Percentiles rank a stretch among this genome's conserved stretches.
Conservation (phyloP, 805 yeast genomes). For the Kodamaea fukazawae region DNA sequence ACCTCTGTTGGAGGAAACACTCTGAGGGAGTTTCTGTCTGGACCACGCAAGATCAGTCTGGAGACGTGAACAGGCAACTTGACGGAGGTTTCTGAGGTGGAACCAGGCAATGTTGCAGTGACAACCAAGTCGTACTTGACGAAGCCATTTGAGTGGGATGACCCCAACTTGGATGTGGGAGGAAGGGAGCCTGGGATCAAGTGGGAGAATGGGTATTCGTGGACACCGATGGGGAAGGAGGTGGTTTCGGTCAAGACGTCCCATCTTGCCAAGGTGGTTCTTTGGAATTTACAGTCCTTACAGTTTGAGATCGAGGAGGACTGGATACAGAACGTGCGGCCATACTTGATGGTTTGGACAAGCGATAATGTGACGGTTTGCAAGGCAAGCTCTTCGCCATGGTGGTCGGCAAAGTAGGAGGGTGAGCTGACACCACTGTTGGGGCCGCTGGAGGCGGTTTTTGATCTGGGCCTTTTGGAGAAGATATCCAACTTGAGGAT, state of each 20-base stretch:
- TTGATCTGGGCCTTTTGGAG: slow-evolving; percentile 1
- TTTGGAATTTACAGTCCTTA: slow-evolving; percentile 51
- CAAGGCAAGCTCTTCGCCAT: slow-evolving; percentile 45
- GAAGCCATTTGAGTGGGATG: slow-evolving; percentile 42
- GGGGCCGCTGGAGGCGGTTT: slow-evolving; percentile 1
- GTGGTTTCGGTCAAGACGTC: slow-evolving; percentile 64
- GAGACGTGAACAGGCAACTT: slow-evolving; percentile 68
- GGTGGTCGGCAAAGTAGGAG: too few species aligned
- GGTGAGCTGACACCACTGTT: slow-evolving; percentile 11
- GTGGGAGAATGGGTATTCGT: slow-evolving; percentile 90
- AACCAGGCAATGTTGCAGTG: slow-evolving; percentile 29
- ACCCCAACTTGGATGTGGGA: slow-evolving; percentile 69
- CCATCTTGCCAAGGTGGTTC: slow-evolving; percentile 80
- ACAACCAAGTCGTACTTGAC: slow-evolving; percentile 81
- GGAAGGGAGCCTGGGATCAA: slow-evolving; percentile 86
- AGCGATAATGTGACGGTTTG: slow-evolving; percentile 61
- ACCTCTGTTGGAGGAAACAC: slow-evolving; percentile 95
- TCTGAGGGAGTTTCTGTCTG: slow-evolving; percentile 81
- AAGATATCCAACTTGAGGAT: slow-evolving; percentile 50
- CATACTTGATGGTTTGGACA: slow-evolving; percentile 66
- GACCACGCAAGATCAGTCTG: slow-evolving; percentile 76
- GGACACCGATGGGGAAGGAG: slow-evolving; percentile 63
- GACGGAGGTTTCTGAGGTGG: slow-evolving; percentile 26
- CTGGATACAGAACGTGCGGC: slow-evolving; percentile 64
- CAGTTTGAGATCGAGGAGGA: slow-evolving; percentile 51